Percentiles rank a stretch among this genome's conserved stretches.
Evolutionary conservation across 2,329 filamentous ascomycete genomes (phyloP).

Genomic region (Aspergillus chevalieri): DNA sequence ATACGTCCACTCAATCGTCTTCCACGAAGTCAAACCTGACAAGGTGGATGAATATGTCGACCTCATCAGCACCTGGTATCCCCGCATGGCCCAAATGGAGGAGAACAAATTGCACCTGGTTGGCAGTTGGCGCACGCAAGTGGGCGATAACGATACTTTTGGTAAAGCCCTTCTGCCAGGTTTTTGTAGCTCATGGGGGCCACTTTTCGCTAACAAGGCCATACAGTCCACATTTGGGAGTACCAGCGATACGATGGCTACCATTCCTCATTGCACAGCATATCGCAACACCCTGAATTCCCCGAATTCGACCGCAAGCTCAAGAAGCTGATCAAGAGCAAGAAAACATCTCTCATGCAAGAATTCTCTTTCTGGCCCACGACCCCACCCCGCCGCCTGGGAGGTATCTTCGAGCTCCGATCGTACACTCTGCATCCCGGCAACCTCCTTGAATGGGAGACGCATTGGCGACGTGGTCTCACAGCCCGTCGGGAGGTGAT

Average conservation of each 20-base stretch:
- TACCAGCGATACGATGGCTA: constrained; percentile 97
- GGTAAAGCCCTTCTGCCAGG: constrained; percentile 50
- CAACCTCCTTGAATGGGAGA: constrained; percentile 97
- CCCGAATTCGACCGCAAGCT: constrained; percentile 77
- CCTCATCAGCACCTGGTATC: constrained; percentile 86
- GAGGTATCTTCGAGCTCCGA: constrained; percentile 89
- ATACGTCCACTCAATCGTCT: constrained; percentile 96
- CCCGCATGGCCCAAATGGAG: constrained; percentile 72
- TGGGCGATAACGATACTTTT: constrained; percentile 95
- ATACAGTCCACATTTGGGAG: constrained; percentile 94
- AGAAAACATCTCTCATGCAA: constrained; percentile 91
- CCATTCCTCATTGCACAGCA: constrained; percentile 81
- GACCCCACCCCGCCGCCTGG: constrained; percentile 78
- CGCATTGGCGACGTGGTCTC: constrained; percentile 89
- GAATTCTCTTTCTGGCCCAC: constrained; percentile 99
- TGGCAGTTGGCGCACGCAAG: constrained; percentile 96
- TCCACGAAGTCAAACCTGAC: constrained; percentile 91
- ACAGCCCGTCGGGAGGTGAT: constrained; percentile 91
- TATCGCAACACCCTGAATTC: constrained; percentile 77
- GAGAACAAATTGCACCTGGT: constrained; percentile 95
- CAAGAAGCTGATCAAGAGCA: constrained; percentile 74
- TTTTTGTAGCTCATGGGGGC: neutral
- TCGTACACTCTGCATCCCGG: constrained; percentile 95
- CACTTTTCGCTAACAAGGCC: constrained; percentile 22
- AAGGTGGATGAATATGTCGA: constrained; percentile 92